Percentiles rank a stretch among this genome's conserved stretches.
Conservation (phyloP, 2,329 filamentous ascomycete genomes). For the Drechslerella stenobrocha region DNA sequence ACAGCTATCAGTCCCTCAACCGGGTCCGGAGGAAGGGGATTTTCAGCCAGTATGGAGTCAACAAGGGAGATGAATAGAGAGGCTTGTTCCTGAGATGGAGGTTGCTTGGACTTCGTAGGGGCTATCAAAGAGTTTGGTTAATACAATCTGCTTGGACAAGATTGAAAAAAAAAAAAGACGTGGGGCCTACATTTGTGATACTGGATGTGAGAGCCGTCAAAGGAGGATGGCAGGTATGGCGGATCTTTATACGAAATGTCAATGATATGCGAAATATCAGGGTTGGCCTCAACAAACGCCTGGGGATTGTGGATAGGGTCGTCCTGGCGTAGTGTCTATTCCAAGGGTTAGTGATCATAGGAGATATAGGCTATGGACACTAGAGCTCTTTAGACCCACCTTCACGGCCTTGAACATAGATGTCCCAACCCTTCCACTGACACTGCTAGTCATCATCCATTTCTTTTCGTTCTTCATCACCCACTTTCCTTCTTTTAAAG, state of each 20-base stretch:
- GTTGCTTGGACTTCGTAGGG: slow-evolving; percentile 81
- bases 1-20: slow-evolving; percentile 49
- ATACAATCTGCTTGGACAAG: not conserved
- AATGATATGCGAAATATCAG: slow-evolving; percentile 66
- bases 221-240: slow-evolving; percentile 72
- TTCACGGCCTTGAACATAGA: slow-evolving; percentile 56
- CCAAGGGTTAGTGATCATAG: no score
- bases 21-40: slow-evolving; percentile 47
- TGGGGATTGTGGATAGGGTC: slow-evolving; percentile 77
- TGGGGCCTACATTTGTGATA: slow-evolving; percentile 52
- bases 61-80: slow-evolving; percentile 64
- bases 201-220: slow-evolving; percentile 52
- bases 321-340: slow-evolving; percentile 85
- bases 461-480: slow-evolving; percentile 95
- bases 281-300: slow-evolving; percentile 70
- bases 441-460: slow-evolving; percentile 78
- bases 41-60: slow-evolving; percentile 56
- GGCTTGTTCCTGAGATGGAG: slow-evolving; percentile 68
- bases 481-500: slow-evolving; percentile 92
- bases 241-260: slow-evolving; percentile 91
- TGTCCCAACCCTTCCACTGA: slow-evolving; percentile 75
- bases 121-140: slow-evolving; percentile 30
- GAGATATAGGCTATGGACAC: no score
- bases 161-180: not conserved
- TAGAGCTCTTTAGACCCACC: slow-evolving; percentile 10